Conservation (phyloP, 1,139 yeast species). For the Lodderomyces jiufengensis region DNA sequence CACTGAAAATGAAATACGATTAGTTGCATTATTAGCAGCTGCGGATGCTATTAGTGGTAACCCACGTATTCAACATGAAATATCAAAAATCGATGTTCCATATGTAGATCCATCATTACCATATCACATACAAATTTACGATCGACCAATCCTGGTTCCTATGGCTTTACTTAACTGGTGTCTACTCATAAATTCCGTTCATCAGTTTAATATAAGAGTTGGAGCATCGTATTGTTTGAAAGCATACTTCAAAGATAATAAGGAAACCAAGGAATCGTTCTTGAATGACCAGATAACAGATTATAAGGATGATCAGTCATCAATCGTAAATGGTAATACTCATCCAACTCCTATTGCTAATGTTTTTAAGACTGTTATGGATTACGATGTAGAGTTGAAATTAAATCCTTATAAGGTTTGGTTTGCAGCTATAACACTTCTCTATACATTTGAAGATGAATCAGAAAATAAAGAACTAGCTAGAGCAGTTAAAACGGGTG, state of each 20-base stretch:
- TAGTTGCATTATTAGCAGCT: constrained; percentile 65
- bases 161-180: constrained; percentile 82
- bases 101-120: constrained; percentile 82
- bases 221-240: constrained; percentile 66
- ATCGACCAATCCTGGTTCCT: constrained; percentile 57
- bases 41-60: constrained; percentile 74
- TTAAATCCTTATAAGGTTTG: constrained; percentile 84
- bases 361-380: constrained; percentile 66
- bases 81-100: constrained; percentile 86
- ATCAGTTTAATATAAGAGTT: constrained; percentile 73
- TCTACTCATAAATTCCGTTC: constrained; percentile 73
- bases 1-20: constrained; percentile 62
- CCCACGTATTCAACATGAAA: constrained; percentile 58
- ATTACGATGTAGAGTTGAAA: constrained; percentile 71
- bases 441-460: constrained; percentile 61
- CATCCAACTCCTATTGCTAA: constrained; percentile 37
- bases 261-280: constrained; percentile 59
- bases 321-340: constrained; percentile 14
- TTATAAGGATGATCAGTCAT: background rate
- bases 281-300: constrained; percentile 58
- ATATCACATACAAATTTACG: constrained; percentile 33
- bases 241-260: constrained; percentile 65
- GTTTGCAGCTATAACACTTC: constrained; percentile 72
- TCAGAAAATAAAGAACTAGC: constrained; percentile 51
- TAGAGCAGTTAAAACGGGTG: constrained; percentile 60